phyloP scores from a whole-genome alignment of 768 basidiomycete species.

The Holtermannia corniformis region DNA sequence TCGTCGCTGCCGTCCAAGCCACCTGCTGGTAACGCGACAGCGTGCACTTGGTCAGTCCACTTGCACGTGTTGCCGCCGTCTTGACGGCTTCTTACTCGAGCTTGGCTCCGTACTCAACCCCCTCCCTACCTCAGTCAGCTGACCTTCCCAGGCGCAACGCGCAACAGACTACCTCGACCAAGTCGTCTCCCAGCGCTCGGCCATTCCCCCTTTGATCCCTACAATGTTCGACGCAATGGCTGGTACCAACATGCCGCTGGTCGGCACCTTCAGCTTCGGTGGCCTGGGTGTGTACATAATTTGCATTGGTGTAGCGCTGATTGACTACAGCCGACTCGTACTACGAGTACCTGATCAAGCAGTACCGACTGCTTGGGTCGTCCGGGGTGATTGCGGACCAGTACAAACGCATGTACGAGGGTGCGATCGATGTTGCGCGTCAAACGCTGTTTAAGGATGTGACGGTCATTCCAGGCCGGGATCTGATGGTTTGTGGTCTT shows the following conservation, averaged over 20 bases:
- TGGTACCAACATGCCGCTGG: constrained; percentile 5
- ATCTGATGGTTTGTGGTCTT: constrained; percentile 11
- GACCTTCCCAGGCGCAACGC: constrained; percentile 41
- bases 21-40: too few relatives aligned
- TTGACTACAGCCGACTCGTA: constrained; percentile 31
- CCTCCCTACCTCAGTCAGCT: too few relatives aligned
- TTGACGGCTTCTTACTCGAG: too few relatives aligned
- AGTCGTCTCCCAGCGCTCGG: constrained; percentile 23
- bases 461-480: constrained; percentile 27
- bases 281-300: constrained; percentile 23
- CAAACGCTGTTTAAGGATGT: constrained; percentile 35
- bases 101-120: too few relatives aligned
- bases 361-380: constrained; percentile 40
- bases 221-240: constrained; percentile 31
- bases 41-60: too few relatives aligned
- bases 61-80: too few relatives aligned
- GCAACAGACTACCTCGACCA: constrained; percentile 40
- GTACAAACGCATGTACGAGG: constrained; percentile 40
- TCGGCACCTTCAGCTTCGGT: constrained; percentile 41
- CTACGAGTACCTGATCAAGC: constrained; percentile 45
- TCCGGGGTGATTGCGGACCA: constrained; percentile 22
- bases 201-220: constrained; percentile 32
- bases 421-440: constrained; percentile 38
- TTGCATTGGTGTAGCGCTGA: neutral
- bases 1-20: too few relatives aligned